Percentiles rank a stretch among this genome's conserved stretches.
Evolutionary conservation across 192 early-diverging fungal genomes (phyloP).

Genomic region (Coemansia sp.): DNA sequence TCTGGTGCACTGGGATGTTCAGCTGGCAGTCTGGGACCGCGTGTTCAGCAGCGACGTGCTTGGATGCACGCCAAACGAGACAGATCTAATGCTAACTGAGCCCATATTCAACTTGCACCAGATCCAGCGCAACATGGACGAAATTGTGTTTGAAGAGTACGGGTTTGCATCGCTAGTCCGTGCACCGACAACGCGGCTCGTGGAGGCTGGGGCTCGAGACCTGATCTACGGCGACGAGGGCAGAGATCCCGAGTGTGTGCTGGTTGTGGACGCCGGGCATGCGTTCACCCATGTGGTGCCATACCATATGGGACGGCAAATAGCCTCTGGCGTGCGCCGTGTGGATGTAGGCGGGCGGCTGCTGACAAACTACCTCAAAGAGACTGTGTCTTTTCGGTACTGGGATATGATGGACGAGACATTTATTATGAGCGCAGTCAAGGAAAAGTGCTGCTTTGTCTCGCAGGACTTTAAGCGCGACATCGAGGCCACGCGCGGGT

Average conservation of each 20-base stretch:
- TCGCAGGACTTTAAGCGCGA: slow-evolving; percentile 66
- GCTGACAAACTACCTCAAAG: slow-evolving; percentile 84
- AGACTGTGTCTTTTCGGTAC: slow-evolving; percentile 87
- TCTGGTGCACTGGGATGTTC: slow-evolving; percentile 73
- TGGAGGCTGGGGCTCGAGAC: not conserved
- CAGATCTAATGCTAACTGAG: slow-evolving; percentile 67
- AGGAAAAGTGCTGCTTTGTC: slow-evolving; percentile 80
- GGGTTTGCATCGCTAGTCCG: slow-evolving; percentile 56
- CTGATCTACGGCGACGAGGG: slow-evolving; percentile 10
- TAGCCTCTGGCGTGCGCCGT: slow-evolving; percentile 59
- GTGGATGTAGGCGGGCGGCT: slow-evolving; percentile 85
- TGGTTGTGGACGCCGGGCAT: slow-evolving; percentile 80
- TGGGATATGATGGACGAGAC: slow-evolving; percentile 96
- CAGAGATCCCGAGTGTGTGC: slow-evolving; percentile 53
- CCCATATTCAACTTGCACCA: slow-evolving; percentile 76
- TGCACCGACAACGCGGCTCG: slow-evolving; percentile 22
- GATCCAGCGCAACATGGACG: slow-evolving; percentile 69
- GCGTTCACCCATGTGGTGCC: slow-evolving; percentile 80
- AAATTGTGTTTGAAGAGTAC: slow-evolving; percentile 85
- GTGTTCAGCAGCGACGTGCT: slow-evolving; percentile 62
- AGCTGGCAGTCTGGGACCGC: slow-evolving; percentile 79
- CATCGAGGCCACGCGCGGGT: slow-evolving; percentile 47
- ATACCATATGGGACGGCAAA: slow-evolving; percentile 55
- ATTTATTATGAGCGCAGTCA: slow-evolving; percentile 77
- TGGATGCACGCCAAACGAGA: slow-evolving; percentile 62